Percentiles rank a stretch among this genome's conserved stretches.
Conservation (phyloP, 2,329 filamentous ascomycete genomes). For the Aspergillus latus region DNA sequence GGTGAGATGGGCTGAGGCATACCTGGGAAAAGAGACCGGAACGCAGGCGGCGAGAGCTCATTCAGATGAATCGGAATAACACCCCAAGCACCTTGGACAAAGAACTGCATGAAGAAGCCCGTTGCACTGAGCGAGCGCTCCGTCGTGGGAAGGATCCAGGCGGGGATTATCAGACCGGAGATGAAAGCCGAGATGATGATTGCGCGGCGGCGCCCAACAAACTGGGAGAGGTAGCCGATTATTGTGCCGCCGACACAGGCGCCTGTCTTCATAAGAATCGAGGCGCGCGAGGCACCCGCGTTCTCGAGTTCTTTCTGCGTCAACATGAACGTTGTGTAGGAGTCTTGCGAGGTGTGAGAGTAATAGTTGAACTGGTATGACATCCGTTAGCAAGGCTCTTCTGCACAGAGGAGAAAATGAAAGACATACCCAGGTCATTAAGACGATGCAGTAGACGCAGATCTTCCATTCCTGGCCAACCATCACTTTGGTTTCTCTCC, state of each 20-base stretch:
- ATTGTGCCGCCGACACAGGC: constrained; percentile 61
- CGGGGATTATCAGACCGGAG: constrained; percentile 66
- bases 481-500: constrained; percentile 68
- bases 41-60: constrained; percentile 70
- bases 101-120: constrained; percentile 58
- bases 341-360: constrained; percentile 77
- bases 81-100: constrained; percentile 69
- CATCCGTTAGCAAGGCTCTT: background rate
- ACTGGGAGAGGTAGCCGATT: constrained; percentile 70
- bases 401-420: background rate
- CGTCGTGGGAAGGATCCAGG: constrained; percentile 61
- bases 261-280: constrained; percentile 78
- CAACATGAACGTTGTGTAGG: constrained; percentile 78
- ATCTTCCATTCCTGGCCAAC: constrained; percentile 70
- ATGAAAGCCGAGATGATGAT: constrained; percentile 64
- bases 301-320: constrained; percentile 69
- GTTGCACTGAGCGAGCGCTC: constrained; percentile 31
- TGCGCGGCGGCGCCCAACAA: constrained; percentile 64
- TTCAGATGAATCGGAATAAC: constrained; percentile 73
- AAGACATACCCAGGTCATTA: constrained; percentile 65
- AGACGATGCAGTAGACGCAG: constrained; percentile 71
- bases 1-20: background rate
- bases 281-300: constrained; percentile 65
- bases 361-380: constrained; percentile 61
- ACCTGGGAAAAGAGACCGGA: constrained; percentile 68